Percentiles rank a stretch among this genome's conserved stretches.
phyloP scores from a whole-genome alignment of 352 stramenopile genomes.

The Phytopythium chamaehyphon region DNA sequence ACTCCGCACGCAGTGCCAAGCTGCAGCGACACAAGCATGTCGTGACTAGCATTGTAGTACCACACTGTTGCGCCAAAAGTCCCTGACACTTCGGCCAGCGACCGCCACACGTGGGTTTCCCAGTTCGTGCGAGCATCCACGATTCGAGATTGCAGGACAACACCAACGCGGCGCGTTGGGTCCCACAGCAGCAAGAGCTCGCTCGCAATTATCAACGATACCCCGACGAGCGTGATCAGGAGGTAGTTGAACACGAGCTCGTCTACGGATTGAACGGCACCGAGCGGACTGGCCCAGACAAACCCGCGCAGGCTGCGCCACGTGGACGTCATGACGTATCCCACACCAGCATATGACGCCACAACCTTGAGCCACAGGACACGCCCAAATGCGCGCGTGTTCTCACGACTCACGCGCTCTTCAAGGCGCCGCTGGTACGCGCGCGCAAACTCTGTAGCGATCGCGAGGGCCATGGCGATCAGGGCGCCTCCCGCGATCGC shows the following conservation, averaged over 20 bases:
- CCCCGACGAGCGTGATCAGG: conserved; percentile 65
- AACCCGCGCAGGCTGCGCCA: conserved; percentile 42
- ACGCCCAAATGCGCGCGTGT: conserved; percentile 22
- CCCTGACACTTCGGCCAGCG: conserved; percentile 50
- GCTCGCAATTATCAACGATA: conserved; percentile 74
- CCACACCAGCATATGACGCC: conserved; percentile 59
- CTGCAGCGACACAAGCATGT: conserved; percentile 70
- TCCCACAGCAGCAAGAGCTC: conserved; percentile 70
- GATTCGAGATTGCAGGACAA: conserved; percentile 69
- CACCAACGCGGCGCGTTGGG: conserved; percentile 47
- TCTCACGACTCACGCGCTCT: conserved; percentile 29
- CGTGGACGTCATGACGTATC: conserved; percentile 58
- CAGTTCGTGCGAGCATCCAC: conserved; percentile 66
- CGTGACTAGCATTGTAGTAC: conserved; percentile 48
- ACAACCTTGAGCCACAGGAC: conserved; percentile 69
- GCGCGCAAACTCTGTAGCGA: conserved; percentile 50
- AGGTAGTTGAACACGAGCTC: conserved; percentile 68
- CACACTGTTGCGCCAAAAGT: conserved; percentile 54
- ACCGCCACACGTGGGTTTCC: conserved; percentile 52
- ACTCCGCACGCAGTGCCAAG: conserved; percentile 62
- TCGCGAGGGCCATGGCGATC: conserved; percentile 32
- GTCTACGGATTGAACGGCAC: conserved; percentile 33
- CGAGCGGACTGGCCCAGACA: conserved; percentile 11
- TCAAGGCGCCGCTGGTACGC: conserved; percentile 57
- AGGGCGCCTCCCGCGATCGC: conserved; percentile 40